These are phyloP conservation scores for Vicia villosa DNA, from an alignment of 306 rosid species.

Conservation along the genomic window DNA sequence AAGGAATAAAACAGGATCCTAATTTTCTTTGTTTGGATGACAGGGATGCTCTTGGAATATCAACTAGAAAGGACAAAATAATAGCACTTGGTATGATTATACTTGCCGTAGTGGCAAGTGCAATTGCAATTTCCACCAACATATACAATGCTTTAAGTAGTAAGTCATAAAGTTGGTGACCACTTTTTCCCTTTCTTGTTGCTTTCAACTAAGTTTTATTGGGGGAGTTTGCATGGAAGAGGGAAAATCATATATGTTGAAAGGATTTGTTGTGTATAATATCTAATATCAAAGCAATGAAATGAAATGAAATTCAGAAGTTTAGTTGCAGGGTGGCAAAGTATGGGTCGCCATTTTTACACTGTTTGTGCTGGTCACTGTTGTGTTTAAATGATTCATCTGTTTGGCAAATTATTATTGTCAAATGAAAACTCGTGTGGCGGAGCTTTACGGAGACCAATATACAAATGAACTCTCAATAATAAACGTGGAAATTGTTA, in stretches of 20 bases:
- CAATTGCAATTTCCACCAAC: slow-evolving; percentile 77
- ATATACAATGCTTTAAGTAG: slow-evolving; percentile 44
- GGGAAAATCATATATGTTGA: neutral
- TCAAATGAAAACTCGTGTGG: too few relatives aligned
- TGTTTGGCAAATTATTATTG: too few relatives aligned
- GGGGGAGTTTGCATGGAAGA: too few relatives aligned
- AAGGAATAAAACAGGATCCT: neutral
- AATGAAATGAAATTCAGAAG: slow-evolving; percentile 6
- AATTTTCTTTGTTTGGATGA: slow-evolving; percentile 19
- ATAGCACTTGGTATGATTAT: slow-evolving; percentile 64
- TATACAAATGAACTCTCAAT: too few relatives aligned
- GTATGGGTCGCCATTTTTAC: neutral
- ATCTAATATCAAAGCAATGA: neutral
- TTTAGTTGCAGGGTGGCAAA: neutral
- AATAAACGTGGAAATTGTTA: too few relatives aligned
- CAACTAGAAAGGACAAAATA: slow-evolving; percentile 66
- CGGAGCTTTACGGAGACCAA: too few relatives aligned
- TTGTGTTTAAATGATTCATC: too few relatives aligned
- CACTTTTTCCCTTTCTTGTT: slow-evolving; percentile 19
- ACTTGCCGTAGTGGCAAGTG: slow-evolving; percentile 68
- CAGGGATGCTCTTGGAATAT: slow-evolving; percentile 79
- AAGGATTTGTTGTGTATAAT: slow-evolving; percentile 21
- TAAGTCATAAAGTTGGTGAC: slow-evolving; percentile 32
- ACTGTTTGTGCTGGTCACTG: too few relatives aligned
- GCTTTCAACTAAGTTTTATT: too few relatives aligned